These are phyloP conservation scores for Echinochloa phyllopogon DNA, from an alignment of 176 grass and related monocot species.

Conservation along the genomic window DNA sequence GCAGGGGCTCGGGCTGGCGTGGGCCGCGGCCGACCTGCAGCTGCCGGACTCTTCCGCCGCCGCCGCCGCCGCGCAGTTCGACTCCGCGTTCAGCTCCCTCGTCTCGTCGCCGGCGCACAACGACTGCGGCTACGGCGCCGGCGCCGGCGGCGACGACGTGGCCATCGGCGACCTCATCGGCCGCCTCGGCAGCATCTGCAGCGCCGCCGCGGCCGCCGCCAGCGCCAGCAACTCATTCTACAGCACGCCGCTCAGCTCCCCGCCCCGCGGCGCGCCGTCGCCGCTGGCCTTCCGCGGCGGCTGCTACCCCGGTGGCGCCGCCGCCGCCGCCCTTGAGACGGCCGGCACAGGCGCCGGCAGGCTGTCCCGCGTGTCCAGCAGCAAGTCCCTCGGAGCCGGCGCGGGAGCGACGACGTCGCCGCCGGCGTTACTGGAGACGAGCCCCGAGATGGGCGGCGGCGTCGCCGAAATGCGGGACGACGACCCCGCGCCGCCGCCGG, in stretches of 20 bases:
- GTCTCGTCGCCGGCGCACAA: slow-evolving; percentile 52
- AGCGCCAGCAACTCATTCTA: slow-evolving; percentile 64
- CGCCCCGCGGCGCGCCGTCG: slow-evolving; percentile 32
- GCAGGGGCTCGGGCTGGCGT: slow-evolving; percentile 16
- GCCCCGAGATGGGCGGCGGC: neutral
- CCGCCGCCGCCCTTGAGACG: slow-evolving; percentile 20
- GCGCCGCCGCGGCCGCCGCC: neutral
- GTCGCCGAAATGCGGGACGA: neutral
- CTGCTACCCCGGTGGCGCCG: slow-evolving; percentile 19
- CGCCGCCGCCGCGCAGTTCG: slow-evolving; percentile 42
- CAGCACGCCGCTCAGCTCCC: slow-evolving; percentile 70
- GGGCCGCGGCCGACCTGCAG: slow-evolving; percentile 5
- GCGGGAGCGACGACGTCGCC: neutral
- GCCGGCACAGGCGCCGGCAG: slow-evolving; percentile 33
- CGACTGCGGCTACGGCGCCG: neutral
- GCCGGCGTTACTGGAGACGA: neutral
- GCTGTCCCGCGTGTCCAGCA: slow-evolving; percentile 55
- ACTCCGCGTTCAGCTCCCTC: slow-evolving; percentile 69
- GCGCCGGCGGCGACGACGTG: slow-evolving; percentile 12
- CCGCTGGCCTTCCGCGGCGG: slow-evolving; percentile 1
- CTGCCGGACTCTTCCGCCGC: slow-evolving; percentile 24
- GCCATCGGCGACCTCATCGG: slow-evolving; percentile 70
- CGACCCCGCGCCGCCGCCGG: neutral
- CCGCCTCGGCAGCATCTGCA: slow-evolving; percentile 74
- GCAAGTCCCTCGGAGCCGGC: slow-evolving; percentile 50